Conservation (phyloP, 345 rosid genomes). For the Iberis pinnata region DNA sequence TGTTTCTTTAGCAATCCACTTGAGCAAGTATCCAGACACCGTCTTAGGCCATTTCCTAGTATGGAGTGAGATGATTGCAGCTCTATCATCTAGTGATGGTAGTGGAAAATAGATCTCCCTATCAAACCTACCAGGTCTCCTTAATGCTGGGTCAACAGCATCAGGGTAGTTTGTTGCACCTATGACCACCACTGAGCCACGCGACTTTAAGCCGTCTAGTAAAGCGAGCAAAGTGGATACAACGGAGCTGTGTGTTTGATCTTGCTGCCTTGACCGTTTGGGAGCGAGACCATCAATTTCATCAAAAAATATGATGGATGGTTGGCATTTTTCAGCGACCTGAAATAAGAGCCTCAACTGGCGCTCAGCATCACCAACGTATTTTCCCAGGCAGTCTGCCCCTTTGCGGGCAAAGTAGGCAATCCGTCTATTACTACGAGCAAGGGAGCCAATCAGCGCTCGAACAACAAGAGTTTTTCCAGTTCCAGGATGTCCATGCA, state of each 20-base stretch:
- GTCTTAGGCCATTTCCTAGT: conserved; percentile 93
- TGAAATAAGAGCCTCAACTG: conserved; percentile 97
- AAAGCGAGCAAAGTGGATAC: conserved; percentile 95
- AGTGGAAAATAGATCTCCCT: conserved; percentile 91
- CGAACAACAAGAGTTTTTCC: conserved; percentile 97
- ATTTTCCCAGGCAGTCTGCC: conserved; percentile 98
- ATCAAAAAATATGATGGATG: conserved; percentile 93
- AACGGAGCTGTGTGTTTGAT: conserved; percentile 98
- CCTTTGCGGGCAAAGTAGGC: conserved; percentile 99
- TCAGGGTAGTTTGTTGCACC: conserved; percentile 99
- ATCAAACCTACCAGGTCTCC: conserved; percentile 99
- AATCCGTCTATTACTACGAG: conserved; percentile 80
- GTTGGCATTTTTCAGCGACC: conserved; percentile 97
- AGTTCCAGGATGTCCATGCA: conserved; percentile 99
- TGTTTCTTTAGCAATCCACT: conserved; percentile 80
- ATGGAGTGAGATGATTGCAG: conserved; percentile 86
- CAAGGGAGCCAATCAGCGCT: conserved; percentile 88
- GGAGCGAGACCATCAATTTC: conserved; percentile 99
- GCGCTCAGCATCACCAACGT: conserved; percentile 99
- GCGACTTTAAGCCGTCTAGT: conserved; percentile 89
- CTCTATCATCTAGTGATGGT: conserved; percentile 78
- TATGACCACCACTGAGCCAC: conserved; percentile 97
- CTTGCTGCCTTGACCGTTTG: conserved; percentile 80
- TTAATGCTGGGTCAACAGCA: conserved; percentile 93
- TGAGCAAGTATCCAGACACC: conserved; percentile 64